These are phyloP conservation scores for Phytophthora ramorum DNA, from an alignment of 352 stramenopile species.

Conservation along the genomic window DNA sequence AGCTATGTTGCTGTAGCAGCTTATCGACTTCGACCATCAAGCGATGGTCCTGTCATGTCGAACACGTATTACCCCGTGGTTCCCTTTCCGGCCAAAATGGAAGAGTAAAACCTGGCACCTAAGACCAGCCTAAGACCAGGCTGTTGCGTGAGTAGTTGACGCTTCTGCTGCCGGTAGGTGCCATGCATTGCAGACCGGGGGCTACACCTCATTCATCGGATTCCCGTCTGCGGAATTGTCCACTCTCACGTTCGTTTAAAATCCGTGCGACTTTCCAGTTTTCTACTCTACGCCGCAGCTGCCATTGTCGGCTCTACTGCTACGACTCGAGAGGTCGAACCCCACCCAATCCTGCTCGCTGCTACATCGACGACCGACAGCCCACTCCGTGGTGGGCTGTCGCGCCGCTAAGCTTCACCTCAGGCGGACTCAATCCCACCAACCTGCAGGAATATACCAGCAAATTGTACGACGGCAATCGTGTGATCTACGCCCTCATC, in stretches of 20 bases:
- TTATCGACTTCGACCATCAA: too few relatives aligned
- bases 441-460: constrained; percentile 46
- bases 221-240: too few relatives aligned
- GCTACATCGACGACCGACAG: constrained; percentile 57
- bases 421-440: constrained; percentile 53
- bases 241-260: too few relatives aligned
- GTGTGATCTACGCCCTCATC: constrained; percentile 56
- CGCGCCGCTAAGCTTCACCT: constrained; percentile 30
- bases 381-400: constrained; percentile 23
- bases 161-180: too few relatives aligned
- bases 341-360: constrained; percentile 40
- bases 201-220: too few relatives aligned
- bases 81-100: too few relatives aligned
- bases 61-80: too few relatives aligned
- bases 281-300: constrained; percentile 2
- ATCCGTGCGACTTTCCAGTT: constrained; percentile 5
- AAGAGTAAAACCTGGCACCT: too few relatives aligned
- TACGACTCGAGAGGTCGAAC: background rate
- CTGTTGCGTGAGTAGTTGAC: too few relatives aligned
- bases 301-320: background rate
- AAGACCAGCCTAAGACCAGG: too few relatives aligned
- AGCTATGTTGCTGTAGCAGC: background rate
- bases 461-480: constrained; percentile 18
- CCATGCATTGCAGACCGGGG: too few relatives aligned
- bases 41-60: too few relatives aligned